Evolutionary conservation across 305 asterid genomes (phyloP).

Genomic region (Rubia peregrina): DNA sequence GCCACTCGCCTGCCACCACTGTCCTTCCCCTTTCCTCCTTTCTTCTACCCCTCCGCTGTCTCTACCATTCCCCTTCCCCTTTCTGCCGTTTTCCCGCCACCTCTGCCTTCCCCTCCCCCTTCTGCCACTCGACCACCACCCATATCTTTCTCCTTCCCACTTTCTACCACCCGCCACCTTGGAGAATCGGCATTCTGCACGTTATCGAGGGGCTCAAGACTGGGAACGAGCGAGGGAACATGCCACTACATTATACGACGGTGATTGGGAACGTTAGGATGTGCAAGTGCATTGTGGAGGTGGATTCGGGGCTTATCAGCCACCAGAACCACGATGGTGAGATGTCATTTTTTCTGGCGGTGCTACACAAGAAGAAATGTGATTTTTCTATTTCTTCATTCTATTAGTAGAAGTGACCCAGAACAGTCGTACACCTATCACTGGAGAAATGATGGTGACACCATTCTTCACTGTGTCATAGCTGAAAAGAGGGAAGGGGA

Average conservation of each 20-base stretch:
- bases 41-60: no score
- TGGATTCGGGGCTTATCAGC: neutral
- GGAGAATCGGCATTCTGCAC: neutral
- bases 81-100: no score
- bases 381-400: constrained; percentile 11
- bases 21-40: no score
- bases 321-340: neutral
- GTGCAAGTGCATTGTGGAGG: constrained; percentile 4
- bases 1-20: no score
- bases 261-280: neutral
- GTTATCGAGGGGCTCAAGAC: neutral
- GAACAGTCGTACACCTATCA: no score
- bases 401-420: neutral
- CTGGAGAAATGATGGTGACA: constrained; percentile 14
- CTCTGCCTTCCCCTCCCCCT: no score
- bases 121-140: no score
- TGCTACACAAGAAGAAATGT: constrained; percentile 9
- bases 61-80: no score
- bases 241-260: constrained; percentile 10
- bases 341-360: constrained; percentile 10
- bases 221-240: constrained; percentile 8
- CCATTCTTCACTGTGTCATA: no score
- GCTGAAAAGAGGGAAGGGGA: no score
- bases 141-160: no score
- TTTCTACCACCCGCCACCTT: no score